A percentile compares a stretch with the other conserved stretches of the same genome.
These are phyloP conservation scores for Crucihimalaya himalaica DNA, from an alignment of 345 rosid genomes.

Conservation along the genomic window DNA sequence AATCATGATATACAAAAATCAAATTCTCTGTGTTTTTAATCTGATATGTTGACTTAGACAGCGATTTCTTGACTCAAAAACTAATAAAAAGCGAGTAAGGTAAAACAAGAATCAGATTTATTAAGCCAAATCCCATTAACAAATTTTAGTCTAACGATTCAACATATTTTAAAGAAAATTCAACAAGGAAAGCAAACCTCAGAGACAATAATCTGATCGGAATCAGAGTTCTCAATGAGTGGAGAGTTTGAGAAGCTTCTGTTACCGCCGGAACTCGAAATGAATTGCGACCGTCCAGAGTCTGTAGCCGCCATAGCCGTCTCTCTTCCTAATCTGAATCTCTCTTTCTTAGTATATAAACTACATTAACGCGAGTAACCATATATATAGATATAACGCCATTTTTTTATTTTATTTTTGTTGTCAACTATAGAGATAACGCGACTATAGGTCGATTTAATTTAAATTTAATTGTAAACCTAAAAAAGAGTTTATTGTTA, in stretches of 20 bases:
- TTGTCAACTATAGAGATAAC: no score
- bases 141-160: not conserved
- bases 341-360: not conserved
- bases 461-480: no score
- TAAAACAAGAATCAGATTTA: not conserved
- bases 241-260: slow-evolving; percentile 69
- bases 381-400: not conserved
- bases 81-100: not conserved
- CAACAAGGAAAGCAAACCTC: slow-evolving; percentile 54
- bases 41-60: slow-evolving; percentile 20
- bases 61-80: not conserved
- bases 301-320: slow-evolving; percentile 45
- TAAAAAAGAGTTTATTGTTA: not conserved
- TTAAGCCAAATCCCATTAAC: not conserved
- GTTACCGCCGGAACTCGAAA: slow-evolving; percentile 57
- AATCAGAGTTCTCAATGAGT: slow-evolving; percentile 54
- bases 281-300: slow-evolving; percentile 73
- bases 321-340: not conserved
- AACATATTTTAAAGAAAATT: no score
- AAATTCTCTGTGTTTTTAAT: not conserved
- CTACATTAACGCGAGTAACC: not conserved
- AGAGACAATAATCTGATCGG: slow-evolving; percentile 71
- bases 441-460: not conserved
- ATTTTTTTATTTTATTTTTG: no score
- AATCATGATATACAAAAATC: not conserved